A percentile compares a stretch with the other conserved stretches of the same genome.
Conservation (phyloP, 352 stramenopile species). For the Globisporangium parvum region DNA sequence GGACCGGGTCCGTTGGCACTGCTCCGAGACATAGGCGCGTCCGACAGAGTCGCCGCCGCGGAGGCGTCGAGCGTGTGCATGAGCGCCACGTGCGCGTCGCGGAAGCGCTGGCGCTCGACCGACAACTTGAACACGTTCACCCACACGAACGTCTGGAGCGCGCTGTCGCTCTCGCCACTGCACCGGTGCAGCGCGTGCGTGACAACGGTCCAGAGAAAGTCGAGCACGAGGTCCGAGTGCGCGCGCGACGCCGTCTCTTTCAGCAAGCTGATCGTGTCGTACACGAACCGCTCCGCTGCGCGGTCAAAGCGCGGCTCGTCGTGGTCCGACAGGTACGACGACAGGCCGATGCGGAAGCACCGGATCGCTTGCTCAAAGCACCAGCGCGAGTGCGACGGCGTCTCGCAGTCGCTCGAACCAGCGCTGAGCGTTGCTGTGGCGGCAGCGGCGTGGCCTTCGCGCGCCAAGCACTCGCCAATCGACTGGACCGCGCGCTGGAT, state of each 20-base stretch:
- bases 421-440: neutral
- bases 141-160: conserved; percentile 71
- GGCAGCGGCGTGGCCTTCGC: conserved; percentile 43
- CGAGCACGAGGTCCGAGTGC: conserved; percentile 46
- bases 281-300: conserved; percentile 51
- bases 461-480: conserved; percentile 62
- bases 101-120: conserved; percentile 51
- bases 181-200: conserved; percentile 46
- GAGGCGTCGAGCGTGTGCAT: conserved; percentile 57
- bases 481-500: conserved; percentile 47
- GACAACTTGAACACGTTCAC: conserved; percentile 83
- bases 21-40: no score
- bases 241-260: conserved; percentile 63
- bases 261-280: conserved; percentile 50
- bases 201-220: conserved; percentile 61
- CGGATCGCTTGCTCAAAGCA: conserved; percentile 69
- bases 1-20: no score
- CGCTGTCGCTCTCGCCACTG: conserved; percentile 22
- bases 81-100: conserved; percentile 64
- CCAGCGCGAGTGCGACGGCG: conserved; percentile 31
- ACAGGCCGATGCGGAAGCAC: conserved; percentile 69
- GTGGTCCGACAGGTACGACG: conserved; percentile 42
- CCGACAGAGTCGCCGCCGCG: conserved; percentile 1
- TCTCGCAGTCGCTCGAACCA: conserved; percentile 16
- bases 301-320: conserved; percentile 19